Base-by-base conservation (phyloP, 345 rosid species). In the Syzygium grande region DNA sequence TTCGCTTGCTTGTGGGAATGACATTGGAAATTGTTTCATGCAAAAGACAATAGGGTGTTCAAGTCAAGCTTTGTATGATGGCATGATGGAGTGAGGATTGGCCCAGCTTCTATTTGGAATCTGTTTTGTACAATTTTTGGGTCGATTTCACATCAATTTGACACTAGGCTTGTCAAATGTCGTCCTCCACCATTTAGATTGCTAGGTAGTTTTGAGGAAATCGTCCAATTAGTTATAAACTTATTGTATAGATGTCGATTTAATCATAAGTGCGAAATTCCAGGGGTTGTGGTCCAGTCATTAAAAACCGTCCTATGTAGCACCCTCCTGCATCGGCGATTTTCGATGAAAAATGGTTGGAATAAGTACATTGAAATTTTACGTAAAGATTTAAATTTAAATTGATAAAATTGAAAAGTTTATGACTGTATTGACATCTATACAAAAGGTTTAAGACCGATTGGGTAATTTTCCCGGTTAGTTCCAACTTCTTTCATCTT, bases 191-290 rank as follows among this genome's bases (percentile, higher is more conserved):
- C 73, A 3, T 61, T 61, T 61, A 61, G 34, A 29, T n/a, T n/a
- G 15, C 73, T n/a, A n/a, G 17, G 0, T 61, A 61, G 1, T 15
- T 59, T 0, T 0, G 1, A 30, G n/a, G 3, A 27, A 59, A 59
- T 59, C 27, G 9, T 11, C 12, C 0, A 27, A 27, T 12, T 7
- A 27, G 4, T 61, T 3, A 4, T 61, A 61, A 61, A n/a, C 34
- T 3, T 61, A 61, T 61, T 61, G 4, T 14, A 0, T 3, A 29
- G 2, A 61, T 61, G 13, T 3, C 30, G 13, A 61, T 61, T 43
- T 43, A 43, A 7, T 6, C 46, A 43, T 43, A 43, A 43, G 6
- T 1, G 46, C 7, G 46, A 43, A 43, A 43, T 43, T 43, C 46
- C 46, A 43, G 4, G 7, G 16, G 3, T 51, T 10, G 13, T 11